A percentile compares a stretch with the other conserved stretches of the same genome.
Evolutionary conservation across 1,284 basidiomycete species (phyloP).

Genomic region (Laetiporus sulphureus): DNA sequence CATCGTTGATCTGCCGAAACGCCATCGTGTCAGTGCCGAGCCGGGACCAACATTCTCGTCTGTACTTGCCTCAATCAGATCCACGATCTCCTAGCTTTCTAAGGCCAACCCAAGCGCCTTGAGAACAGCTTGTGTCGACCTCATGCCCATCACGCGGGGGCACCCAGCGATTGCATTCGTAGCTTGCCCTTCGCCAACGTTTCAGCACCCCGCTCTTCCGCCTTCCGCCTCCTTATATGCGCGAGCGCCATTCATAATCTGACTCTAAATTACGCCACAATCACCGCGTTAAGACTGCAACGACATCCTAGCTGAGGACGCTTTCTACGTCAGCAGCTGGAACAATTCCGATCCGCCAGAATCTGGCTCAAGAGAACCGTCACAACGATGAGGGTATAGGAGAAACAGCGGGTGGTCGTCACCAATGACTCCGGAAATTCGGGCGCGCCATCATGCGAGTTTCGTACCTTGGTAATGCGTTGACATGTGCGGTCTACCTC

Average conservation of each 20-base stretch:
- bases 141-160: slow-evolving; percentile 83
- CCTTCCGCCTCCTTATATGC: slow-evolving; percentile 82
- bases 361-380: slow-evolving; percentile 79
- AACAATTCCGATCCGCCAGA: slow-evolving; percentile 71
- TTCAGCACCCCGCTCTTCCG: slow-evolving; percentile 69
- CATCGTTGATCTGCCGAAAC: slow-evolving; percentile 90
- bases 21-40: too few species aligned
- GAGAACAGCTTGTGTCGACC: slow-evolving; percentile 69
- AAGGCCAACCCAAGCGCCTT: slow-evolving; percentile 60
- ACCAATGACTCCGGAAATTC: slow-evolving; percentile 76
- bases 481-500: slow-evolving; percentile 59
- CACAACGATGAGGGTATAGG: slow-evolving; percentile 69
- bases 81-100: slow-evolving; percentile 65
- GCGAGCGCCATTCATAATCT: slow-evolving; percentile 86
- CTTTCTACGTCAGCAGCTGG: slow-evolving; percentile 81
- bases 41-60: too few species aligned
- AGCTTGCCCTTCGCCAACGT: slow-evolving; percentile 77
- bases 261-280: slow-evolving; percentile 88
- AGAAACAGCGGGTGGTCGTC: slow-evolving; percentile 75
- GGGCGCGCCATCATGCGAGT: slow-evolving; percentile 74
- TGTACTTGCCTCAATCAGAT: slow-evolving; percentile 67
- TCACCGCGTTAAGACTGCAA: slow-evolving; percentile 55
- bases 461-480: slow-evolving; percentile 59
- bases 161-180: slow-evolving; percentile 70
- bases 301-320: slow-evolving; percentile 71